Evolutionary conservation across 2,329 filamentous ascomycete species (phyloP), one percentile per base, ranked within the genome.

Genomic region (Neonectria hederae): DNA sequence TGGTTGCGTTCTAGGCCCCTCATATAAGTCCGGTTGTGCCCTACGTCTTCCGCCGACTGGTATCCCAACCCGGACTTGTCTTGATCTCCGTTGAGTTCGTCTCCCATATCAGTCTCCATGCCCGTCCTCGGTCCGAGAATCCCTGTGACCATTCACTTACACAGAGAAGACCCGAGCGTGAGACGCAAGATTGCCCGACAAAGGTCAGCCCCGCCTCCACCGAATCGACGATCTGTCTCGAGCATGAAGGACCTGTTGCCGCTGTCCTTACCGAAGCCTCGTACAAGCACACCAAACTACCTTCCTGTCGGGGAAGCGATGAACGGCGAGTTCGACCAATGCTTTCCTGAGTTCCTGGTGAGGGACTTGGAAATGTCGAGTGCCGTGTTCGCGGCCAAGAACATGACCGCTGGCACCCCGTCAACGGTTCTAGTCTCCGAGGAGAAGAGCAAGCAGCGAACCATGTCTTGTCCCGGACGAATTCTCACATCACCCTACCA

Each of bases 311-410:
- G 75, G 35, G 73, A 76, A 19, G 66, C 59, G 35, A 73, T 78
- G 55, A 66, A 76, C 74, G 70, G 70, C 19, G 69, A 73, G 49
- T 67, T 72, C 11, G 77, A 76, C 54, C 82, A 81, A 72, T 88
- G 83, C 74, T 77, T 89, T 19, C 84, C 86, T 2, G 87, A 89
- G 74, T 69, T 87, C 42, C 77, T 89, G n/a, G 86, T 82, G 7
- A 81, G 79, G 63, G 85, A 89, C 66, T 76, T 88, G 49, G 83
- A 86, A 70, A 71, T 79, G 22, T 86, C 83, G 19, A 78, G 78
- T 54, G 76, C 78, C 10, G 72, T 86, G 26, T 88, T 87, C 60
- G 76, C 76, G 26, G 80, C 84, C 14, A 84, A 78, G 71, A 83
- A 82, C 62, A 83, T 87, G 81, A 86, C 85, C 6, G 82, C 85